These are phyloP conservation scores for Microbotryomycetes sp. DNA, from an alignment of 1,284 basidiomycete genomes.

Conservation along the genomic window DNA sequence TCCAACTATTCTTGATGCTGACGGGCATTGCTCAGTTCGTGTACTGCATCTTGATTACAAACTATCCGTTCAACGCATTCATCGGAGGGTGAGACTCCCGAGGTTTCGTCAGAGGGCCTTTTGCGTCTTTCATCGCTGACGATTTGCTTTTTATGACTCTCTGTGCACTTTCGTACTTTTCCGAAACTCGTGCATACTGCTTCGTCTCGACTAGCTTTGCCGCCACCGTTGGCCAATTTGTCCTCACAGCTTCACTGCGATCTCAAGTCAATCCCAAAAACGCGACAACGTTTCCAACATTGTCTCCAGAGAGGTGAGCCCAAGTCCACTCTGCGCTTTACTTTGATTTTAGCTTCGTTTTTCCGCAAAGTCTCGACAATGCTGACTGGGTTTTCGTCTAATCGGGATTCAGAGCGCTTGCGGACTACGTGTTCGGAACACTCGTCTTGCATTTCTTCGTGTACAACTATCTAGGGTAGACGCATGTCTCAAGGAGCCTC, in stretches of 20 bases:
- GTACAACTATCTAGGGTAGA: constrained; percentile 85
- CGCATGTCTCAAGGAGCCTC: no score
- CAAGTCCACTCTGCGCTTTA: no score
- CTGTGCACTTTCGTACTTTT: neutral
- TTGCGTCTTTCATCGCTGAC: neutral
- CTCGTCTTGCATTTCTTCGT: constrained; percentile 97
- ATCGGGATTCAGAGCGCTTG: constrained; percentile 90
- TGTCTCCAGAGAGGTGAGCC: constrained; percentile 86
- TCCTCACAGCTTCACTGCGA: constrained; percentile 82
- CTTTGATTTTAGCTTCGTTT: no score
- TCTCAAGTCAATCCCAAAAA: constrained; percentile 86
- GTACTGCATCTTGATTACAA: constrained; percentile 84
- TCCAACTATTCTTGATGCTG: constrained; percentile 85
- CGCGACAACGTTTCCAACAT: constrained; percentile 46
- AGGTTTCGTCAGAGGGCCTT: no score
- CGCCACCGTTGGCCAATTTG: constrained; percentile 93
- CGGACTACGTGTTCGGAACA: constrained; percentile 88
- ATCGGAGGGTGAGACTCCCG: constrained; percentile 75
- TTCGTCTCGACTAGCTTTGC: constrained; percentile 59
- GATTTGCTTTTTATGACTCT: neutral
- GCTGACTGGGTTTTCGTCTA: no score
- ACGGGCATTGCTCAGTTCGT: constrained; percentile 84
- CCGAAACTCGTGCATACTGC: neutral
- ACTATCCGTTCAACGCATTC: constrained; percentile 96
- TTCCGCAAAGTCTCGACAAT: no score